phyloP scores from a whole-genome alignment of 768 basidiomycete genomes.

The Chalciporus chontae region DNA sequence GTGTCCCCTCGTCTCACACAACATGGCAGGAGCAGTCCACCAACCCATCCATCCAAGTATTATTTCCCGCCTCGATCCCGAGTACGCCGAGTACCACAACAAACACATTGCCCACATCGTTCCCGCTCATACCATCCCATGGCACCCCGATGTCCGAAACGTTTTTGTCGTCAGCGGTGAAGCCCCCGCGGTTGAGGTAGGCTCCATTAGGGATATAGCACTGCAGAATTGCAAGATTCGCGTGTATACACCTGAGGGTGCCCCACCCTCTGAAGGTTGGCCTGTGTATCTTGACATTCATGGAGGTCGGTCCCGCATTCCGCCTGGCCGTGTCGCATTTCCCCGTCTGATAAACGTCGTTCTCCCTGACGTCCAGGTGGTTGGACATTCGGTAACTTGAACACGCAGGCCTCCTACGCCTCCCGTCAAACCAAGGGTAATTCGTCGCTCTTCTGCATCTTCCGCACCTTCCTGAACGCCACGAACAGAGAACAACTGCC shows the following conservation, averaged over 20 bases:
- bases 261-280: constrained; percentile 52
- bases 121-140: constrained; percentile 54
- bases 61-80: constrained; percentile 52
- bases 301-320: constrained; percentile 44
- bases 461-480: too few species aligned
- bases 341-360: background rate
- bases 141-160: constrained; percentile 54
- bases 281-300: constrained; percentile 71
- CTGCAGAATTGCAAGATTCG: constrained; percentile 51
- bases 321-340: background rate
- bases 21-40: constrained; percentile 14
- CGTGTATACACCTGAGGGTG: constrained; percentile 57
- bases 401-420: constrained; percentile 55
- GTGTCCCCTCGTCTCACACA: background rate
- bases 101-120: constrained; percentile 38
- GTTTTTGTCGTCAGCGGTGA: constrained; percentile 50
- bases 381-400: constrained; percentile 68
- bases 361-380: constrained; percentile 43
- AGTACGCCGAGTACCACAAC: constrained; percentile 61
- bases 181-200: constrained; percentile 54
- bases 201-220: constrained; percentile 45
- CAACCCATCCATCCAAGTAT: constrained; percentile 62
- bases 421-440: constrained; percentile 21
- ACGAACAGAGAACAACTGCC: constrained; percentile 43
- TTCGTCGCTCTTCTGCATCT: too few species aligned